phyloP scores from a whole-genome alignment of 2,329 filamentous ascomycete genomes.

The Clathrospora elynae region DNA sequence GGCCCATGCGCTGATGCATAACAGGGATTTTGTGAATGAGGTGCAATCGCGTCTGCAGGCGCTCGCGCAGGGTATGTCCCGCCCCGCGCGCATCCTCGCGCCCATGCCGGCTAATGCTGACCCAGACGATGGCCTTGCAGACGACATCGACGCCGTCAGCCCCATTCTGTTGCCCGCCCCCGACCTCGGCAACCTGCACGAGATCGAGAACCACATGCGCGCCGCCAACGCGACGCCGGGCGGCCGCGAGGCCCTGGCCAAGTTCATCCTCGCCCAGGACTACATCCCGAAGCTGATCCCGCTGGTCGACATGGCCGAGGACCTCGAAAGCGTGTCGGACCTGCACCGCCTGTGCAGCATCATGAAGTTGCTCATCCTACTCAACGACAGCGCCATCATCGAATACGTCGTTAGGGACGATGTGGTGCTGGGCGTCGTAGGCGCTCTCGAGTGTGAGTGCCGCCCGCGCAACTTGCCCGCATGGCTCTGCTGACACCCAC shows the following conservation, averaged over 20 bases:
- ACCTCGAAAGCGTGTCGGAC: slow-evolving; percentile 83
- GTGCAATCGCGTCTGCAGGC: slow-evolving; percentile 77
- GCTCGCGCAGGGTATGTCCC: slow-evolving; percentile 64
- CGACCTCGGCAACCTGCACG: slow-evolving; percentile 78
- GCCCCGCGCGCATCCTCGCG: slow-evolving; percentile 1
- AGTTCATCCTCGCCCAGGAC: slow-evolving; percentile 82
- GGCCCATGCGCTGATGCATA: slow-evolving; percentile 19
- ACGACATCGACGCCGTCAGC: slow-evolving; percentile 77
- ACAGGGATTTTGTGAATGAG: slow-evolving; percentile 86
- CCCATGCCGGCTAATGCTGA: slow-evolving; percentile 22
- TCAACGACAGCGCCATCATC: slow-evolving; percentile 94
- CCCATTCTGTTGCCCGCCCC: slow-evolving; percentile 77
- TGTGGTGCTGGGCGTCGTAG: slow-evolving; percentile 88
- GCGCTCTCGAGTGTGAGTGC: slow-evolving; percentile 79
- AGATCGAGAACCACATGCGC: slow-evolving; percentile 85
- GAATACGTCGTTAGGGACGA: slow-evolving; percentile 91
- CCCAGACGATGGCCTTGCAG: slow-evolving; percentile 82
- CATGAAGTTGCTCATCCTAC: slow-evolving; percentile 92
- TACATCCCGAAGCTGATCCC: slow-evolving; percentile 88
- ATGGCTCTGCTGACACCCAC: slow-evolving; percentile 39
- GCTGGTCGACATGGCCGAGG: slow-evolving; percentile 85
- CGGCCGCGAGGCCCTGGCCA: slow-evolving; percentile 84
- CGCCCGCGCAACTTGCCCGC: background rate
- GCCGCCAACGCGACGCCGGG: slow-evolving; percentile 73
- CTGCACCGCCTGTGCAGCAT: slow-evolving; percentile 94